Conservation (phyloP, 2,329 filamentous ascomycete species). For the Aureobasidium sp. region DNA sequence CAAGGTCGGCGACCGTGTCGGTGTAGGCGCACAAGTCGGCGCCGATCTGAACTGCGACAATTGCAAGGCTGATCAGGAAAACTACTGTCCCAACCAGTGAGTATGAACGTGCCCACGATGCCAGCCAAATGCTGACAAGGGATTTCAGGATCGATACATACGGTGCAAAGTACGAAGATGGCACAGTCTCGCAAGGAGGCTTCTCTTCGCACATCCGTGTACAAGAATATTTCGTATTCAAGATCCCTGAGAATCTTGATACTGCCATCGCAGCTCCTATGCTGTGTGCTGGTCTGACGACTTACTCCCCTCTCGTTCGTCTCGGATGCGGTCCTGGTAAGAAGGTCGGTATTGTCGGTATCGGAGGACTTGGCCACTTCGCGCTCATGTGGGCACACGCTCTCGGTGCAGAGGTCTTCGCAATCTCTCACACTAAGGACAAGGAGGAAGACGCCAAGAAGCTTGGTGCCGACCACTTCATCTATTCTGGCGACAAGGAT, state of each 20-base stretch:
- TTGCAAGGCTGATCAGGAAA: constrained; percentile 35
- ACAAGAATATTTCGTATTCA: constrained; percentile 48
- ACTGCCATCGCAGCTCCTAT: constrained; percentile 54
- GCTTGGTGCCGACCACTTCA: constrained; percentile 50
- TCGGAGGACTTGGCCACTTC: constrained; percentile 63
- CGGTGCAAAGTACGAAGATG: constrained; percentile 24
- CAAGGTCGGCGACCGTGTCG: constrained; percentile 32
- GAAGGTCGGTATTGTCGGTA: constrained; percentile 59
- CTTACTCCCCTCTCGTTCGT: constrained; percentile 58
- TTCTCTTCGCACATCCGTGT: constrained; percentile 47
- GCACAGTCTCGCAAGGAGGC: constrained; percentile 54
- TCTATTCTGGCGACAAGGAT: constrained; percentile 46
- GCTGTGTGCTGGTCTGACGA: constrained; percentile 67
- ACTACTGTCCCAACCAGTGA: constrained; percentile 23
- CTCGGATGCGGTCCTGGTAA: constrained; percentile 61
- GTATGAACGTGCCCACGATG: neutral
- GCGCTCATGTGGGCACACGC: constrained; percentile 61
- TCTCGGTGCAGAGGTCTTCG: constrained; percentile 57
- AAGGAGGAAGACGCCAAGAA: constrained; percentile 52
- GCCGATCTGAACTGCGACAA: constrained; percentile 45
- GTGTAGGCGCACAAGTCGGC: constrained; percentile 40
- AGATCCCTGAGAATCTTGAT: constrained; percentile 41
- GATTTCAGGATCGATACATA: constrained; percentile 23
- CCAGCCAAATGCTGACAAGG: neutral
- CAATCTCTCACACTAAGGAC: constrained; percentile 49